Conservation (phyloP, 2,329 filamentous ascomycete genomes). For the Colletotrichum liriopes region DNA sequence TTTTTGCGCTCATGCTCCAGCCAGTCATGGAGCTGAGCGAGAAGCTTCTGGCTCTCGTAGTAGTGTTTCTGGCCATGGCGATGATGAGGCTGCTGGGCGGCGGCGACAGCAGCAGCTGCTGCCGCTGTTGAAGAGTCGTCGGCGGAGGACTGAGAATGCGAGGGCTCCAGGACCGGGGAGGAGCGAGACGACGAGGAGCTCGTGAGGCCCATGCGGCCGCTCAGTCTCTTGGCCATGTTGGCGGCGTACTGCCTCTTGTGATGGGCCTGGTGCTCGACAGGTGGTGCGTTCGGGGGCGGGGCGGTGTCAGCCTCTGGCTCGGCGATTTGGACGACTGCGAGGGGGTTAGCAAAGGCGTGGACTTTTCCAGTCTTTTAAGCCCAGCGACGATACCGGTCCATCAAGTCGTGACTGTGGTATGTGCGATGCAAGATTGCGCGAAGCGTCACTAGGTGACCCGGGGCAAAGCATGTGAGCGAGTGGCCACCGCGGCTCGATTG, state of each 20-base stretch:
- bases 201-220: constrained; percentile 53
- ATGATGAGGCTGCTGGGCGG: constrained; percentile 47
- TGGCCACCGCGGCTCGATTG: constrained; percentile 18
- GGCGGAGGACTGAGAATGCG: constrained; percentile 47
- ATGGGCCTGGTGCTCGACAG: constrained; percentile 54
- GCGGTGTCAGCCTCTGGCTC: constrained; percentile 58
- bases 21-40: constrained; percentile 87
- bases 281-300: constrained; percentile 43
- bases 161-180: constrained; percentile 58
- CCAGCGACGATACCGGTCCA: constrained; percentile 41
- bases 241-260: constrained; percentile 62
- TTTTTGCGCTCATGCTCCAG: constrained; percentile 83
- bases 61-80: constrained; percentile 56
- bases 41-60: constrained; percentile 67
- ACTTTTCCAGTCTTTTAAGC: constrained; percentile 16
- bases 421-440: constrained; percentile 10
- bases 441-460: constrained; percentile 46
- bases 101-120: not conserved
- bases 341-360: constrained; percentile 41
- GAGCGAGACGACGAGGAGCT: constrained; percentile 62
- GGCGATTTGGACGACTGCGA: constrained; percentile 70
- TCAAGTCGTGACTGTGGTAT: constrained; percentile 23
- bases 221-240: constrained; percentile 60
- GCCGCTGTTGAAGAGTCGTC: constrained; percentile 46
- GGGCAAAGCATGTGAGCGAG: constrained; percentile 13